Conservation (phyloP, 2,329 filamentous ascomycete species). For the Didymella keratinophila region DNA sequence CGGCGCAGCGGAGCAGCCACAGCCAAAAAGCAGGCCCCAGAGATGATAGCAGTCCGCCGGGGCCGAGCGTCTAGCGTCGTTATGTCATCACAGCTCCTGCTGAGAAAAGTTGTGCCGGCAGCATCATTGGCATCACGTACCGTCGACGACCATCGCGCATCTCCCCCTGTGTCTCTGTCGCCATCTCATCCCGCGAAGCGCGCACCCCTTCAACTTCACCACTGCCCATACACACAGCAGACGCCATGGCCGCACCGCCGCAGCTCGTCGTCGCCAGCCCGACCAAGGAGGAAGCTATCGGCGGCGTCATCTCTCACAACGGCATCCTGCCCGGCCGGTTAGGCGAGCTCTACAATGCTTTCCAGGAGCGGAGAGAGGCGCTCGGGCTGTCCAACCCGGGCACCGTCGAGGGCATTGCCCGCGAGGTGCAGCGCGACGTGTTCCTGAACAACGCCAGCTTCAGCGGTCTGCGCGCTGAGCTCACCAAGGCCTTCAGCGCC, state of each 20-base stretch:
- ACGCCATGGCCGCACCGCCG: slow-evolving; percentile 28
- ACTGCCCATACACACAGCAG: slow-evolving; percentile 7
- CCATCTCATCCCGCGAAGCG: slow-evolving; percentile 30
- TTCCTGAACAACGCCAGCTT: slow-evolving; percentile 97
- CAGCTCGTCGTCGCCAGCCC: slow-evolving; percentile 42
- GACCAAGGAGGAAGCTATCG: slow-evolving; percentile 44
- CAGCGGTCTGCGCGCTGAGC: slow-evolving; percentile 90
- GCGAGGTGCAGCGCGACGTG: slow-evolving; percentile 95
- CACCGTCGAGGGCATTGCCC: slow-evolving; percentile 85
- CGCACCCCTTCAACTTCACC: slow-evolving; percentile 15
- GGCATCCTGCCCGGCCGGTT: slow-evolving; percentile 73
- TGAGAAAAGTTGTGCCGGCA: slow-evolving; percentile 38
- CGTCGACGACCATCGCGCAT: slow-evolving; percentile 33
- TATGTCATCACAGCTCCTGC: slow-evolving; percentile 37
- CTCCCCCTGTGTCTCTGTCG: slow-evolving; percentile 24
- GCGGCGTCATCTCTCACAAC: slow-evolving; percentile 75
- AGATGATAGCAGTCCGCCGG: slow-evolving; percentile 16
- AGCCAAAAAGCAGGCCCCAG: slow-evolving; percentile 21
- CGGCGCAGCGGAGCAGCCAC: slow-evolving; percentile 18
- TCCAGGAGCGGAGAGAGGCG: slow-evolving; percentile 85
- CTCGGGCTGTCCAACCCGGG: slow-evolving; percentile 92
- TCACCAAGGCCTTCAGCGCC: slow-evolving; percentile 96
- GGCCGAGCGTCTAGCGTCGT: slow-evolving; percentile 26
- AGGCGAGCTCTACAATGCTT: slow-evolving; percentile 79
- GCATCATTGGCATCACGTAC: slow-evolving; percentile 23